Conservation (phyloP, 768 basidiomycete species). For the Amanita inopinata region DNA sequence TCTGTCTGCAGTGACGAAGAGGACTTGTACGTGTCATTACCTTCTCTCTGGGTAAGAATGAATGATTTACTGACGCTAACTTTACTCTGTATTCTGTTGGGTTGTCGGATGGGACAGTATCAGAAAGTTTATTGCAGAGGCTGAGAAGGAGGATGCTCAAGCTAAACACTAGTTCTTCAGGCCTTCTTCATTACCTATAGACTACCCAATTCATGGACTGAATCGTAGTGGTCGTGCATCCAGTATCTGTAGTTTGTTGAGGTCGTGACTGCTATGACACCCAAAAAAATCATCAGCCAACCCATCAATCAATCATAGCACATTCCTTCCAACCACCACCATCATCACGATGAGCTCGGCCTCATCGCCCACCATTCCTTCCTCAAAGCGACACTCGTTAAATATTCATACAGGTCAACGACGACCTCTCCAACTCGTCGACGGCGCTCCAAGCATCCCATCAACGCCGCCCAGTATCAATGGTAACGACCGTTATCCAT, state of each 20-base stretch:
- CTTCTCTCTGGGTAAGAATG: slow-evolving; percentile 13
- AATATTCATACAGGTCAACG: slow-evolving; percentile 23
- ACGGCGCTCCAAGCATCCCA: slow-evolving; percentile 18
- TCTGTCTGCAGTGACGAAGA: slow-evolving; percentile 61
- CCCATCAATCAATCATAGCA: no score
- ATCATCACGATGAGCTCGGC: slow-evolving; percentile 7
- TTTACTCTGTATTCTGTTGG: no score
- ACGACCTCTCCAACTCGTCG: slow-evolving; percentile 38
- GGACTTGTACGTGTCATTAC: slow-evolving; percentile 53
- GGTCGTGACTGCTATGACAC: no score
- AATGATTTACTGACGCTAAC: slow-evolving; percentile 28
- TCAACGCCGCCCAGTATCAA: slow-evolving; percentile 10
- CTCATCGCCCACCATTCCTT: slow-evolving; percentile 6
- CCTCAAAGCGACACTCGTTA: slow-evolving; percentile 23
- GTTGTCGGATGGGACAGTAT: slow-evolving; percentile 41
- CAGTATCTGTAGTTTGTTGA: background rate
- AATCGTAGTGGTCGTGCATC: background rate
- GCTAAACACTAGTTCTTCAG: slow-evolving; percentile 33
- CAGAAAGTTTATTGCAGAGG: slow-evolving; percentile 70
- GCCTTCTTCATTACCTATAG: background rate
- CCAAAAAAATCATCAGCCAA: no score
- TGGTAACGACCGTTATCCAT: slow-evolving; percentile 13
- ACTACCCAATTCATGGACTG: background rate
- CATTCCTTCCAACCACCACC: background rate
- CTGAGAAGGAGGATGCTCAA: slow-evolving; percentile 54